These are phyloP conservation scores for Amesomyces nigricolor DNA, from an alignment of 2,329 filamentous ascomycete species.

Conservation along the genomic window DNA sequence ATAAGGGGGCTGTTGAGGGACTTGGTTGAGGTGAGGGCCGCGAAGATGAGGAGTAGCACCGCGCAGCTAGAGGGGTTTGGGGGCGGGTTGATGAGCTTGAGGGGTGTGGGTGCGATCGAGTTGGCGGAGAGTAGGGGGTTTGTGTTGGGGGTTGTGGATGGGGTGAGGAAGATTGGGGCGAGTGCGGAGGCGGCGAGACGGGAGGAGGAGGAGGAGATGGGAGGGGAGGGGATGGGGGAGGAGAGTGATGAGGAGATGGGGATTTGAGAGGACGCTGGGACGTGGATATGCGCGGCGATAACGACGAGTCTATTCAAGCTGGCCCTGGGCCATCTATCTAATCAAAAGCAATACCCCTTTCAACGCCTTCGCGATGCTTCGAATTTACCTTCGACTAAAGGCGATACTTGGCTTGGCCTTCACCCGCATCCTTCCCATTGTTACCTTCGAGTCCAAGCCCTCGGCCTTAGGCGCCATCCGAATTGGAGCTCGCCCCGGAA, in stretches of 20 bases:
- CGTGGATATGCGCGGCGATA: too few relatives aligned
- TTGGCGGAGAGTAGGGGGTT: conserved; percentile 81
- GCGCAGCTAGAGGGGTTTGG: conserved; percentile 64
- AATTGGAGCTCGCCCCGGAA: too few relatives aligned
- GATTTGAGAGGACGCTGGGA: conserved; percentile 14
- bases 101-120: conserved; percentile 88
- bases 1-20: conserved; percentile 73
- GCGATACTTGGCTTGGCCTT: too few relatives aligned
- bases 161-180: conserved; percentile 74
- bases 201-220: conserved; percentile 66
- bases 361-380: too few relatives aligned
- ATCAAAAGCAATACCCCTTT: too few relatives aligned
- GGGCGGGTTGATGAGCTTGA: conserved; percentile 61
- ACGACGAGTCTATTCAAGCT: too few relatives aligned
- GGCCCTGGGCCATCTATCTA: too few relatives aligned
- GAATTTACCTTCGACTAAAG: too few relatives aligned
- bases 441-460: too few relatives aligned
- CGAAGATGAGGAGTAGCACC: conserved; percentile 76
- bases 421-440: too few relatives aligned
- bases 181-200: conserved; percentile 71
- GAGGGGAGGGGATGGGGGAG: conserved; percentile 55
- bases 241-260: conserved; percentile 50
- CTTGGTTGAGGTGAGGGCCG: conserved; percentile 78
- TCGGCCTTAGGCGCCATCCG: too few relatives aligned
- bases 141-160: conserved; percentile 80